These are phyloP conservation scores for Ensete glaucum DNA, from an alignment of 176 grass and related monocot genomes.

Conservation along the genomic window DNA sequence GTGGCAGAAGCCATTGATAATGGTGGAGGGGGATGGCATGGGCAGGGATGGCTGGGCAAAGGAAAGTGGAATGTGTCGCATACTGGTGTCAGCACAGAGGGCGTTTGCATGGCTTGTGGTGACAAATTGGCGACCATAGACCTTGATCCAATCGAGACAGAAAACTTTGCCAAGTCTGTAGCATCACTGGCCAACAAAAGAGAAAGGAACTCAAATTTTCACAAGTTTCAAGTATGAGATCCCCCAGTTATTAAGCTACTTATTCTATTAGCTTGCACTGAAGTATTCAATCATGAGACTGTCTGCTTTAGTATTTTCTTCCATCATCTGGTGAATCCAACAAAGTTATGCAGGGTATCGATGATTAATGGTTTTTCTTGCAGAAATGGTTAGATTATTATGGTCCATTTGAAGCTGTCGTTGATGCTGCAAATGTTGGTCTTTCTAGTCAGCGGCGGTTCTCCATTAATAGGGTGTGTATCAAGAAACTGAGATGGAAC, in stretches of 20 bases:
- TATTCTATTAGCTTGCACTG: too few species aligned
- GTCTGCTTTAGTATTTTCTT: background rate
- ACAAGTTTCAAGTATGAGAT: conserved; percentile 48
- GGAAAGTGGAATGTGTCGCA: conserved; percentile 43
- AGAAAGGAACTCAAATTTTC: conserved; percentile 44
- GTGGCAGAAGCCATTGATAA: conserved; percentile 37
- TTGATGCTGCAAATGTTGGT: conserved; percentile 61
- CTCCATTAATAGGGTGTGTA: conserved; percentile 48
- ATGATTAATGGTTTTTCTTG: background rate
- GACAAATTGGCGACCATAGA: conserved; percentile 54
- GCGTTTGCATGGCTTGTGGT: conserved; percentile 50
- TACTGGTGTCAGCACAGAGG: conserved; percentile 28
- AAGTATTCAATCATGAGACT: too few species aligned
- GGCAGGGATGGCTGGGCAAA: conserved; percentile 52
- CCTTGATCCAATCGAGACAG: conserved; percentile 52
- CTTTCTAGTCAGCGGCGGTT: conserved; percentile 45
- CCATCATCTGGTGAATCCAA: background rate
- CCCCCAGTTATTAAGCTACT: background rate
- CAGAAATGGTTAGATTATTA: conserved; percentile 59
- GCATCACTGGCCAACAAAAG: conserved; percentile 41
- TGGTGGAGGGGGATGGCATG: conserved; percentile 72
- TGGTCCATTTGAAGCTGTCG: conserved; percentile 52
- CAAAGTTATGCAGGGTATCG: too few species aligned
- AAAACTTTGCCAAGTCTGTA: conserved; percentile 46
- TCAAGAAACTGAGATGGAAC: background rate